Base-by-base conservation (phyloP, 257 asterid genomes). In the Penstemon davidsonii region DNA sequence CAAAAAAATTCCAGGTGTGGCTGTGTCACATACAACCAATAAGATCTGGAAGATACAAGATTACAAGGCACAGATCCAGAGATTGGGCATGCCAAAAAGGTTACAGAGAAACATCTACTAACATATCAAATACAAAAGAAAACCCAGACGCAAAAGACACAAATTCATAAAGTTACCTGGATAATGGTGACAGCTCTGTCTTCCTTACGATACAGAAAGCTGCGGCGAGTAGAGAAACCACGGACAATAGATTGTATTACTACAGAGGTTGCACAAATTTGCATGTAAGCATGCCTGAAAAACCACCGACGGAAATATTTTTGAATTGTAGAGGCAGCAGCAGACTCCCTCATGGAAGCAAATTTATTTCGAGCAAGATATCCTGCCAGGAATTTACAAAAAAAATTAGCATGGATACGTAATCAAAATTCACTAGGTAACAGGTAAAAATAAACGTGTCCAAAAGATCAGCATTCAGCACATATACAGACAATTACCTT, bases 131-230 rank as follows among this genome's bases (percentile, higher is more conserved):
- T 63, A 57, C 53, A 63, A 11, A 8, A 25, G 46, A 53, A 69
- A 44, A 47, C 37, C 52, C 38, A 50, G 66, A 74, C 9, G 61
- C 64, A 8, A 55, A 64, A 53, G 72, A 72, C 43, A 61, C 62
- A 46, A 68, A 59, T 59, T 66, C 6, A 66, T 46, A 67, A 72
- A 54, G 38, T 71, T 64, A 88, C 99, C 99, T 94, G 99, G 78
- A 94, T 88, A 56, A 80, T 46, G 78, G 84, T 82, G 71, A 96
- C 96, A 70, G 99, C 99, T 67, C 71, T 82, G 64, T 81, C 82
- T 78, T 87, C 90, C 80, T 83, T 94, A 59, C 75, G 51, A 67
- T 60, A 64, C 65, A 83, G 72, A 77, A 88, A 91, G 66, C 70
- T 85, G 66, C 67, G 82, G 39, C 96, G 91, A 10, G 85, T 70